Evolutionary conservation across 768 basidiomycete species (phyloP), one percentile per base, ranked within the genome.

Genomic region (Crucibulum laeve): DNA sequence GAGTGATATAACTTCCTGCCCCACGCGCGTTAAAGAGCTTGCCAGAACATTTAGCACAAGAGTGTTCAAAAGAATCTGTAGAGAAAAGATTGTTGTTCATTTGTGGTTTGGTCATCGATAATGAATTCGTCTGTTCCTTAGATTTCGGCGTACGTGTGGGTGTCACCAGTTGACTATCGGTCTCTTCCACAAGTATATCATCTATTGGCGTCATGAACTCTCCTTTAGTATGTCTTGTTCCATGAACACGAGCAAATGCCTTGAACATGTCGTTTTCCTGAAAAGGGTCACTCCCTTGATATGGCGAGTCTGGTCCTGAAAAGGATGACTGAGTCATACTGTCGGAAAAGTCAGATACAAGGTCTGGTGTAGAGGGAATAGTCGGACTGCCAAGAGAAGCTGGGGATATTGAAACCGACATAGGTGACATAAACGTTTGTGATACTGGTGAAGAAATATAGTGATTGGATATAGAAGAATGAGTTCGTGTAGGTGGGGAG

Each of bases 1-100:
- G 76, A 2, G 84, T 85, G 24, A 90, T 77, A 59, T 82, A 90
- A 45, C 75, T 76, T 32, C 84, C 81, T 4, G 76, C 77, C 43
- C 76, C 74, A 21, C 67, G 69, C 3, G 71, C 61, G 33, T 71
- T 74, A 57, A 87, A 84, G 39, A 91, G 68, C 4, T 72, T 67
- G 8, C 69, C 67, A 10, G 60, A 61, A 51, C 89, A 91, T 54
- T 74, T 79, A 25, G 73, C 71, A 52, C 89, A 91, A 13, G 45
- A 34, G 21, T 19, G 18, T 17, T 14, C 2, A 34, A 30, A 7
- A 5, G 45, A 40, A 17, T 48, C 30, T 48, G 55, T 44, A n/a
- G 47, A 28, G 11, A 39, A 32, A 17, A 43, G 38, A 21, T 38
- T 49, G 35, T 44, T 40, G 14, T 33, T 45, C 38, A 25, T 39